These are phyloP conservation scores for Hortiboletus campestris DNA, from an alignment of 768 basidiomycete genomes.

Conservation along the genomic window DNA sequence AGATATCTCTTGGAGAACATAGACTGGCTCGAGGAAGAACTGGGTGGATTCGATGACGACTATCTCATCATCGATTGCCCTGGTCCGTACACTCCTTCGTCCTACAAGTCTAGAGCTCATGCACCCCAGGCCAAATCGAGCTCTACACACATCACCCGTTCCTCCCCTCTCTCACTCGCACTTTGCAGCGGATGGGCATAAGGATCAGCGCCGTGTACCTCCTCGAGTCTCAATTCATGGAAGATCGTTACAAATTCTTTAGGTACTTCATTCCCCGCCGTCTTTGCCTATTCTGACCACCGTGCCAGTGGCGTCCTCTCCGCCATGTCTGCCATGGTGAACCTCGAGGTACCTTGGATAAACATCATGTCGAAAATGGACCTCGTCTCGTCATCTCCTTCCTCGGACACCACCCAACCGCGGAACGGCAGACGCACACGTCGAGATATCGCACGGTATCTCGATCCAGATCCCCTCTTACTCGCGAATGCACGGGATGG, in stretches of 20 bases:
- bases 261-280: constrained; percentile 45
- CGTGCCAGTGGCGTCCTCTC: constrained; percentile 79
- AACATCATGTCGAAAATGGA: constrained; percentile 99
- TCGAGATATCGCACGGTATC: constrained; percentile 89
- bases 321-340: constrained; percentile 99
- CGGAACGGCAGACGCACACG: constrained; percentile 71
- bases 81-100: constrained; percentile 43
- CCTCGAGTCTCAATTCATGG: constrained; percentile 99
- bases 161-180: constrained; percentile 83
- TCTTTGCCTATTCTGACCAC: constrained; percentile 5
- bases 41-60: constrained; percentile 94
- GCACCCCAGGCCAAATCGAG: constrained; percentile 84
- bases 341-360: constrained; percentile 94
- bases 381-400: constrained; percentile 56
- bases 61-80: constrained; percentile 93
- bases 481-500: constrained; percentile 54
- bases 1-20: constrained; percentile 97
- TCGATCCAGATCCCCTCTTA: constrained; percentile 92
- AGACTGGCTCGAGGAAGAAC: constrained; percentile 97
- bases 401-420: constrained; percentile 44
- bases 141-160: constrained; percentile 98
- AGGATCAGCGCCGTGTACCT: constrained; percentile 89
- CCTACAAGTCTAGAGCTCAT: constrained; percentile 6
- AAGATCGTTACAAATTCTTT: constrained; percentile 98
- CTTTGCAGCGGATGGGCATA: constrained; percentile 72